Evolutionary conservation across 2,329 filamentous ascomycete genomes (phyloP), one percentile per base, ranked within the genome.

Genomic region (Talaromyces piceae): DNA sequence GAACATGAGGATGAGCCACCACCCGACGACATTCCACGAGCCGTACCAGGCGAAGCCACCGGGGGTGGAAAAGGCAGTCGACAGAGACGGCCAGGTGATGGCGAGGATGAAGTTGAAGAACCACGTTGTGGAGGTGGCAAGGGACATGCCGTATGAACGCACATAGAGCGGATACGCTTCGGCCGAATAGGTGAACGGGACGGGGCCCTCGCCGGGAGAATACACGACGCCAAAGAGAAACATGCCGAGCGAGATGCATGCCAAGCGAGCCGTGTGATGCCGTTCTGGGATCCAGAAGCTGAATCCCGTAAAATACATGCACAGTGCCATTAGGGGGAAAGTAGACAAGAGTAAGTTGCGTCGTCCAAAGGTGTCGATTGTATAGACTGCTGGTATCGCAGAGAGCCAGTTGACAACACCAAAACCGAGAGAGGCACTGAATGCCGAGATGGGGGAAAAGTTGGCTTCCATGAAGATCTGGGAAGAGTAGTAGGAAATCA

Each of bases 311-410:
- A 77, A 76, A 56, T 79, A 70, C 27, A 79, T 66, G 39, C 71
- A 72, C 45, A 75, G 58, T 3, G 70, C 70, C 83, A 87, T 86
- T 16, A 85, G 66, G 0, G 83, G 83, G 60, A 86, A 84, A 0
- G 82, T 86, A 1, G 74, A 73, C 4, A 86, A 70, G 1, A 86
- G 73, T 6, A 86, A 70, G 56, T 82, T 82, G 18, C 83, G 75
- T 3, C 84, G 77, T 5, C 83, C 84, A 53, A 83, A 86, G 0
- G 78, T 84, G 60, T 87, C 83, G 56, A 86, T 86, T 5, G 81
- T 84, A 62, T 80, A 83, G 44, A 85, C 68, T 3, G 81, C 81
- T 0, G 80, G 80, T 11, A 83, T 70, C 13, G 82, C 81, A 55
- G 84, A 84, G 30, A 85, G 62, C 69, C 79, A 85, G 61, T 86